These are phyloP conservation scores for Collybia nuda DNA, from an alignment of 768 basidiomycete species.

Conservation along the genomic window DNA sequence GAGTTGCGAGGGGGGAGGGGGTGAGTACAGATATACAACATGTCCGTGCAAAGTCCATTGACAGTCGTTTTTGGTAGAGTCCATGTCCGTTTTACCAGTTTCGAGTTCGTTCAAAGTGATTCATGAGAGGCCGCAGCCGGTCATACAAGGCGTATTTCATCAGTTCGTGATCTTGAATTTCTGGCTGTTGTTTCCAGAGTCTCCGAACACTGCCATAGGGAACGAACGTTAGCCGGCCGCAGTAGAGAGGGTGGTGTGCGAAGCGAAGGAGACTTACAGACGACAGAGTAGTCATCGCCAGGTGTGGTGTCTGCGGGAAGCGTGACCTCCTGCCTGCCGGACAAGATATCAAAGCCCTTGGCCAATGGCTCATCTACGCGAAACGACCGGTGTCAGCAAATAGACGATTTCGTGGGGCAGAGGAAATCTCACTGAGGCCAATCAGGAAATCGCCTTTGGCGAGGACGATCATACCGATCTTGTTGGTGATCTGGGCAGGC, in stretches of 20 bases:
- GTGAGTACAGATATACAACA: background rate
- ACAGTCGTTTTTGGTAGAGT: conserved; percentile 1
- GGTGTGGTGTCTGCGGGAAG: conserved; percentile 31
- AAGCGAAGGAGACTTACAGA: conserved; percentile 29
- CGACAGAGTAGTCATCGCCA: conserved; percentile 34
- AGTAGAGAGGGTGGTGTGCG: background rate
- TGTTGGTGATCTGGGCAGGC: conserved; percentile 50
- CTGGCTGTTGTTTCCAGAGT: conserved; percentile 37
- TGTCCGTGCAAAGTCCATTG: conserved; percentile 12
- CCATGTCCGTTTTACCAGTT: conserved; percentile 6
- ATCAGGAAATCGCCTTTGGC: conserved; percentile 30
- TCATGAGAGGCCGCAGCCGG: background rate
- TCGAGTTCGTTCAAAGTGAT: conserved; percentile 3
- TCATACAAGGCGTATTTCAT: conserved; percentile 10
- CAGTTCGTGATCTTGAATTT: conserved; percentile 42
- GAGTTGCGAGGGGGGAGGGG: background rate
- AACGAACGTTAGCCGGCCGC: conserved; percentile 1
- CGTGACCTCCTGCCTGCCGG: conserved; percentile 28
- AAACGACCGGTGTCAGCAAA: conserved; percentile 2
- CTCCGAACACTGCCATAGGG: conserved; percentile 26
- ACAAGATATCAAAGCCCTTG: conserved; percentile 33
- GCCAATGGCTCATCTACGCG: conserved; percentile 29
- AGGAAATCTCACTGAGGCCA: conserved; percentile 23
- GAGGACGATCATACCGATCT: conserved; percentile 39
- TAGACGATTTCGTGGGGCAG: background rate